Base-by-base conservation (phyloP, 164 flowering plant genomes). In the Magnolia kwangsiensis region DNA sequence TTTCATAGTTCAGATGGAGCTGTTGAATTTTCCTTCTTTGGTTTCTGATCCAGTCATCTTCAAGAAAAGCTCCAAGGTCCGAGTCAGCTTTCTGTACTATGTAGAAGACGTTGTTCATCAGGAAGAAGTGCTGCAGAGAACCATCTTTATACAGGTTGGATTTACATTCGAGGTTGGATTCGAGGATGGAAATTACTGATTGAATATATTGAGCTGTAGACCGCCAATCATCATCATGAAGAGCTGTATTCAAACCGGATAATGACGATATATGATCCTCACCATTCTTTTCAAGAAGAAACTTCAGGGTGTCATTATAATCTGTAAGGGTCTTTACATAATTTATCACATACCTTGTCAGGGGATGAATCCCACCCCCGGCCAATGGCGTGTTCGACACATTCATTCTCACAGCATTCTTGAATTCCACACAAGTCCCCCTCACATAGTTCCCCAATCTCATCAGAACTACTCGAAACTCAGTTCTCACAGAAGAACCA, bases 321-420 rank as follows among this genome's bases (percentile, higher is more conserved):
- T 89, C 94, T 0, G 81, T 81, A 3, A 90, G 91, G 19, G 75
- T 64, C 79, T 73, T 86, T 63, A 93, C 69, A 86, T 91, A 92
- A 76, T 95, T 93, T 96, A 95, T 89, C 7, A 95, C 98, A 69
- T 95, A 93, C 61, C 77, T 82, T 6, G 98, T 93, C 64, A 95
- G 81, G 74, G 68, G 97, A 71, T 92, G 98, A 67, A 91, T 78
- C 58, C 91, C 93, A 37, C 98, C 98, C 24, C 96, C 90, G 1
- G 93, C 83, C 75, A 91, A 85, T 18, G 98, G 83, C 51, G 45
- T 83, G 0, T 81, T 69, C 10, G 98, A 88, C 6, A 73, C 29
- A 76, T 87, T 85, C 45, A 88, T 75, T 3, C 87, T 86, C 76
- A 93, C 84, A 13, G 90, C 92, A 69, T 86, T 86, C 84, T 87